Conservation (phyloP, 495 filamentous ascomycete genomes). For the Daldinia concentrica region DNA sequence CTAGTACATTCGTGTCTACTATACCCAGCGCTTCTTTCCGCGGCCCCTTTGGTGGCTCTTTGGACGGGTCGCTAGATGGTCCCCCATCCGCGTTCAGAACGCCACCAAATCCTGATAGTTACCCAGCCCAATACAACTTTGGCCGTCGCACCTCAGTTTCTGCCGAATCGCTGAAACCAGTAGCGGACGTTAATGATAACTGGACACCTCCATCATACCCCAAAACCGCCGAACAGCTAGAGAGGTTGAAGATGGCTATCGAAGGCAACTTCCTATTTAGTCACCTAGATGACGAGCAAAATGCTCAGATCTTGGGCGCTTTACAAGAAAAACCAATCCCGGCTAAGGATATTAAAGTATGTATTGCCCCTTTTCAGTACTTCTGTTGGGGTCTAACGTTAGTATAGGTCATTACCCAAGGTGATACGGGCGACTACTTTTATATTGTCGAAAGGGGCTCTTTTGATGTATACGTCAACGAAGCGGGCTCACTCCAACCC, state of each 20-base stretch:
- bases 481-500: slow-evolving; percentile 77
- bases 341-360: slow-evolving; percentile 86
- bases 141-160: slow-evolving; percentile 94
- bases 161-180: slow-evolving; percentile 93
- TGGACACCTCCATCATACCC: slow-evolving; percentile 87
- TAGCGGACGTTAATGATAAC: slow-evolving; percentile 80
- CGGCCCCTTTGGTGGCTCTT: slow-evolving; percentile 55
- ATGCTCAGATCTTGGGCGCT: slow-evolving; percentile 84
- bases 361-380: neutral
- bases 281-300: slow-evolving; percentile 92
- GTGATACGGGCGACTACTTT: slow-evolving; percentile 96
- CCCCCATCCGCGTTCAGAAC: slow-evolving; percentile 54
- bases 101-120: slow-evolving; percentile 67
- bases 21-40: slow-evolving; percentile 48
- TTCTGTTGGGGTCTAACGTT: slow-evolving; percentile 19
- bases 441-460: slow-evolving; percentile 92
- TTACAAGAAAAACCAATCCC: slow-evolving; percentile 95
- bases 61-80: slow-evolving; percentile 53
- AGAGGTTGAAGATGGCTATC: slow-evolving; percentile 82
- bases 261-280: slow-evolving; percentile 92
- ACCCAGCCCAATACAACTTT: slow-evolving; percentile 94
- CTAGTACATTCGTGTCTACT: slow-evolving; percentile 31
- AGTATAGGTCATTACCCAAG: slow-evolving; percentile 84
- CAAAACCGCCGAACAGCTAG: slow-evolving; percentile 82
- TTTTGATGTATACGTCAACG: slow-evolving; percentile 93